phyloP scores from a whole-genome alignment of 2,329 filamentous ascomycete species.

The Phialocephala subalpina region DNA sequence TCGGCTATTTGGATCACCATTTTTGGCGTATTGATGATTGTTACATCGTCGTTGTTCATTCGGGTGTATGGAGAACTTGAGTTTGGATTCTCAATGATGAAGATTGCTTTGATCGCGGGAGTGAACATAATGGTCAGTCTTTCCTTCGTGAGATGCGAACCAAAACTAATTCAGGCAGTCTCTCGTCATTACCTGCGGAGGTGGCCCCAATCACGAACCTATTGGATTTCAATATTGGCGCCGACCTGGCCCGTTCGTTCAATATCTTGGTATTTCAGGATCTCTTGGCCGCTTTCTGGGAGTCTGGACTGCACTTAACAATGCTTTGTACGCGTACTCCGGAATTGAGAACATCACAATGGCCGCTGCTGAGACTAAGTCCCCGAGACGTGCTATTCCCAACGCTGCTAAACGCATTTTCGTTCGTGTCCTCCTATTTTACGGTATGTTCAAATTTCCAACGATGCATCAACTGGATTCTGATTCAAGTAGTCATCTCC shows the following conservation, averaged over 20 bases:
- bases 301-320: constrained; percentile 52
- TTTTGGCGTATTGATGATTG: constrained; percentile 47
- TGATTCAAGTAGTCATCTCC: no score
- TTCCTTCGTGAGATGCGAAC: no score
- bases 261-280: constrained; percentile 70
- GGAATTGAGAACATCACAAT: constrained; percentile 61
- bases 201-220: constrained; percentile 66
- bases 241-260: constrained; percentile 71
- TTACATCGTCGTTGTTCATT: constrained; percentile 48
- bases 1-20: constrained; percentile 51
- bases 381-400: constrained; percentile 61
- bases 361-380: constrained; percentile 62
- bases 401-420: constrained; percentile 60
- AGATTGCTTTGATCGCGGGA: constrained; percentile 69
- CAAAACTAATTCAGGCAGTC: no score
- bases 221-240: constrained; percentile 77
- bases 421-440: constrained; percentile 62
- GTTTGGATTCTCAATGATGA: constrained; percentile 60
- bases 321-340: constrained; percentile 55
- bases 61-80: constrained; percentile 61
- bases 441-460: no score
- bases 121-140: constrained; percentile 68
- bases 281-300: constrained; percentile 66
- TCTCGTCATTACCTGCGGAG: constrained; percentile 69
- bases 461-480: no score